Base-by-base conservation (phyloP, 1,139 yeast genomes). In the Hyphopichia wangnamkhiaoensis region DNA sequence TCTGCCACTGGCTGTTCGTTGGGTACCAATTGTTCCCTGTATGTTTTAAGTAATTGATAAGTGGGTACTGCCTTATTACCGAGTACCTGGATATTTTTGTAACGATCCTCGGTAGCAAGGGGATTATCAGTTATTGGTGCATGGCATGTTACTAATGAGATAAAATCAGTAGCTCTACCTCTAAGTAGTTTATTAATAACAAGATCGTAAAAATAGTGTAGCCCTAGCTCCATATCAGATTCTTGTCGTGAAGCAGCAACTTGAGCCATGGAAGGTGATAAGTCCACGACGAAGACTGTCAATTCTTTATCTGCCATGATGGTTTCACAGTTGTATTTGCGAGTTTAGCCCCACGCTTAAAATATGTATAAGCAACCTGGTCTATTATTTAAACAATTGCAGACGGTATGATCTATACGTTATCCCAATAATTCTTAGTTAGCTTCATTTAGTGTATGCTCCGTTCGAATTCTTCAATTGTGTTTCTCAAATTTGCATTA, bases 101-200 rank as follows among this genome's bases (percentile, higher is more conserved):
- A 61, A 24, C 47, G 38, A 13, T 52, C 58, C 0, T 49, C 54
- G 26, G 43, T 46, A 1, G 53, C 54, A 28, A 56, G 50, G 15
- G 49, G 49, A 36, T 61, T 59, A 27, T 51, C 44, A 6, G 68
- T 63, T 12, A 24, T 34, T 6, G 55, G 48, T 1, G 68, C 61
- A 44, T 77, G 71, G 19, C 66, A 66, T 1, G 68, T 61, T 2
- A 78, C 60, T 3, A 80, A 56, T 0, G 80, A 76, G 2, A 80
- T 67, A 31, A 64, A 62, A 49, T 83, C 89, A 3, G 81, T 74
- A 50, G 80, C 81, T 33, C 87, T 65, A 5, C 71, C 82, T 38
- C 71, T 63, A 41, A 74, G 43, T 32, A 73, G 65, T 44, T 79
- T 75, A 26, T 65, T 58, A 4, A 71, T 53, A 17, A 79, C 58